Base-by-base conservation (phyloP, 345 rosid species). In the Ceriops zippeliana region DNA sequence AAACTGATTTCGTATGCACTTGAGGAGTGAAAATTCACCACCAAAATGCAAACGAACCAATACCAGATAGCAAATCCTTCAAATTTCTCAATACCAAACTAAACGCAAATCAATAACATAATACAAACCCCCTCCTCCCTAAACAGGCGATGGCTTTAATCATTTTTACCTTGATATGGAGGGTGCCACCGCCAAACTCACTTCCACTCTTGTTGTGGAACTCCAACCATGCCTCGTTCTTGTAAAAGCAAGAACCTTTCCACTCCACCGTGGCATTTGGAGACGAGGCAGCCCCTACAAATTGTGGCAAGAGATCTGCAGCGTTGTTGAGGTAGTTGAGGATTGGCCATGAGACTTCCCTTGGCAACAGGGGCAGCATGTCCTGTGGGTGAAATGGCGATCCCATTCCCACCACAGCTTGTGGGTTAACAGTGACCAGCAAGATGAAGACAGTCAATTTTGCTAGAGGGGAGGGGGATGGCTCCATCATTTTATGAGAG, bases 191-290 rank as follows among this genome's bases (percentile, higher is more conserved):
- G 19, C 99, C 97, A 30, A 88, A 91, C 66, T 88, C 80, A 63
- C 83, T 76, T 24, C 89, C 97, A 34, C 84, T 83, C 75, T 91
- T 83, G 71, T 90, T 93, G 68, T 90, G 87, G 73, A 95, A 86
- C 88, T 95, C 97, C 75, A 95, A 80, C 99, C 96, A 87, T 38
- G 97, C 96, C 17, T 54, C 70, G 80, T 84, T 89, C 58, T 89
- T 27, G 66, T 83, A 86, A 59, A 95, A 95, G 79, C 99, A 95
- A 15, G 99, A 95, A 46, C 99, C 97, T 69, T 91, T 93, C 98
- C 98, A 93, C 62, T 75, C 73, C 0, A 81, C 80, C 51, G 75
- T 62, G 67, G 49, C 74, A 68, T 84, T 87, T 26, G n/a, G 16
- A 52, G 91, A 51, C 17, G 91, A 74, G 21, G 90, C 96, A 37